Evolutionary conservation across 495 filamentous ascomycete species (phyloP), one percentile per base, ranked within the genome.

Genomic region (Xylaria scruposa): DNA sequence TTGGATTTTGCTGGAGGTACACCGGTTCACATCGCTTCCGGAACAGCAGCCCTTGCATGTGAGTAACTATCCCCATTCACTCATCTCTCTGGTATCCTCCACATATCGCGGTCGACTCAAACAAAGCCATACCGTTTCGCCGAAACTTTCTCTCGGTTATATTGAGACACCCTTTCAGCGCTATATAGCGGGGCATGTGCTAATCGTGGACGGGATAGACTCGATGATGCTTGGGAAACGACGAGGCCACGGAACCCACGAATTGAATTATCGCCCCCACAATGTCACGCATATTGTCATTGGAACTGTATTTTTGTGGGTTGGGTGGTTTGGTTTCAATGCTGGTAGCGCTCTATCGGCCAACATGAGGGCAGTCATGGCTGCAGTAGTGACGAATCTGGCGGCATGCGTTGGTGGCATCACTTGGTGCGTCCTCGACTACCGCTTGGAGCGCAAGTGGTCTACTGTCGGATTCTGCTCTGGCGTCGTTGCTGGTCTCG

Each of bases 271-370:
- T 82, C 94, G 96, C 70, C 96, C 96, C 24, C 96, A 99, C 85
- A 98, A 98, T 77, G 96, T 99, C 63, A 97, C 94, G 29, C 94
- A 97, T 81, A 94, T 99, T 73, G 95, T 98, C 44, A 90, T 99
- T 58, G 96, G 96, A 4, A 99, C 96, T 15, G 94, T 98, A 63
- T 98, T 99, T 86, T 91, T 99, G 56, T 99, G 96, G 96, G 94
- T 98, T 60, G 96, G 96, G 36, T 99, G 96, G 96, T 98, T 98
- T 79, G 96, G 96, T 63, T 99, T 99, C 89, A 99, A 99, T 78
- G 96, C 93, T 66, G 96, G 96, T 70, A 93, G 91, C 29, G 96
- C 95, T n/a, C 87, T 97, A 49, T 87, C 90, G 53, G 95, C 94
- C 72, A 98, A 97, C 83, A 82, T 97, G 81, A 91, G 96, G 75